phyloP scores from a whole-genome alignment of 148 eudicot genomes.

The Amaranthus hypochondriacus region DNA sequence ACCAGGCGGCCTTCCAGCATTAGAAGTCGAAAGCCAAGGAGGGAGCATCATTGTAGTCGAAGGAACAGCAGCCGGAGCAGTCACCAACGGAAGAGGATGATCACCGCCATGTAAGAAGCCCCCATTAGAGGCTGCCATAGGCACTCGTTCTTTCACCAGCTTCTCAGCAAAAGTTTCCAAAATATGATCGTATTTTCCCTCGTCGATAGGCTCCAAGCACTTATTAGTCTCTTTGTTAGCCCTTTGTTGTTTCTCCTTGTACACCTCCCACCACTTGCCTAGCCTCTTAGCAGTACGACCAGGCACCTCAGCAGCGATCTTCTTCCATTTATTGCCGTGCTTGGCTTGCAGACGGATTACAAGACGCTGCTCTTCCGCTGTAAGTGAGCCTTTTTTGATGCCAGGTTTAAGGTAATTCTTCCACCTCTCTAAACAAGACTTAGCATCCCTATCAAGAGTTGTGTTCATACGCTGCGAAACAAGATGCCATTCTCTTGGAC shows the following conservation, averaged over 20 bases:
- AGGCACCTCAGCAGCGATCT: conserved; percentile 63
- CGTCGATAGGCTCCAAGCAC: conserved; percentile 49
- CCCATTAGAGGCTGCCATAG: conserved; percentile 54
- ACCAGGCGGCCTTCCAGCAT: conserved; percentile 31
- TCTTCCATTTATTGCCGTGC: conserved; percentile 75
- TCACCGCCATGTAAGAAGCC: conserved; percentile 41
- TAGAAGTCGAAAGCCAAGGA: conserved; percentile 70
- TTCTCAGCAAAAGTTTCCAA: conserved; percentile 78
- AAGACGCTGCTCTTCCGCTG: conserved; percentile 58
- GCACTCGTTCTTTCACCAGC: conserved; percentile 53
- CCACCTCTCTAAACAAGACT: conserved; percentile 68
- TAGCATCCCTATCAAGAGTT: conserved; percentile 49
- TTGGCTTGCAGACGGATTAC: conserved; percentile 61
- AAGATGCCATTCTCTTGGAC: conserved; percentile 71
- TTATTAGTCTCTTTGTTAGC: conserved; percentile 47
- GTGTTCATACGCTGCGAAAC: conserved; percentile 66
- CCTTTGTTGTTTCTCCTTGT: conserved; percentile 76
- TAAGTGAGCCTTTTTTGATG: conserved; percentile 57
- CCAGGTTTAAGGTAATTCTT: conserved; percentile 70
- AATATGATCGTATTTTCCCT: conserved; percentile 61
- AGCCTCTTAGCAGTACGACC: conserved; percentile 64
- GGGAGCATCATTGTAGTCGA: conserved; percentile 39
- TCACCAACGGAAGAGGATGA: conserved; percentile 27
- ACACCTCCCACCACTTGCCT: conserved; percentile 94
- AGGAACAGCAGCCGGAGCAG: conserved; percentile 16